A percentile compares a stretch with the other conserved stretches of the same genome.
Evolutionary conservation across 331 rosid genomes (phyloP).

Genomic region (Rosa hybrid): DNA sequence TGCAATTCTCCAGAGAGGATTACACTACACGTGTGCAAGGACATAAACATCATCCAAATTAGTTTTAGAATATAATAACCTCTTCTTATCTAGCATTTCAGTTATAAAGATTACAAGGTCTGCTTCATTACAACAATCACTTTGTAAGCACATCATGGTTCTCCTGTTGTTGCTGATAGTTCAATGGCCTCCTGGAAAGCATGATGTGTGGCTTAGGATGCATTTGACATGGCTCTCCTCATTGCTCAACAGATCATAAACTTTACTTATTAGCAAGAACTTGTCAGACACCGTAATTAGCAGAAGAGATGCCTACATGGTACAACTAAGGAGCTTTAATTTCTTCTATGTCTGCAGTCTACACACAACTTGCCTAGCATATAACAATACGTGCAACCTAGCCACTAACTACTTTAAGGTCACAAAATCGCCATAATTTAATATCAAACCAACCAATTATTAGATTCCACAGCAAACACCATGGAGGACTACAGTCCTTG

Average conservation of each 20-base stretch:
- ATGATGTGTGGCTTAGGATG: constrained; percentile 90
- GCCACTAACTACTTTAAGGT: not conserved
- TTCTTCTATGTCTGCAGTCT: too few relatives aligned
- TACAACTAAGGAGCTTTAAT: too few relatives aligned
- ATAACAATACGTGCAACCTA: too few relatives aligned
- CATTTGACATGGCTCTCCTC: too few relatives aligned
- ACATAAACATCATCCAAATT: constrained; percentile 24
- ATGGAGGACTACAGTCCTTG: not conserved
- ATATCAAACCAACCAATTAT: not conserved
- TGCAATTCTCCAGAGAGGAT: constrained; percentile 49
- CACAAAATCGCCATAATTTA: not conserved
- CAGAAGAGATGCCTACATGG: too few relatives aligned
- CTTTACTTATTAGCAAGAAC: too few relatives aligned
- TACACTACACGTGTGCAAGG: not conserved
- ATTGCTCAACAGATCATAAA: too few relatives aligned
- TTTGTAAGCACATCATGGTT: constrained; percentile 60
- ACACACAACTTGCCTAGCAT: too few relatives aligned
- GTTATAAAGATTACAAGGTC: constrained; percentile 19
- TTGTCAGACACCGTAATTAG: too few relatives aligned
- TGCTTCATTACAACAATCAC: constrained; percentile 26
- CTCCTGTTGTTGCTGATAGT: constrained; percentile 90
- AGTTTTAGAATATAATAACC: constrained; percentile 20
- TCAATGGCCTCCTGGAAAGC: constrained; percentile 98
- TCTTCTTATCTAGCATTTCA: constrained; percentile 21
- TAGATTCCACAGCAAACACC: constrained; percentile 7